phyloP scores from a whole-genome alignment of 441 rosid genomes.

The Capsella rubella region DNA sequence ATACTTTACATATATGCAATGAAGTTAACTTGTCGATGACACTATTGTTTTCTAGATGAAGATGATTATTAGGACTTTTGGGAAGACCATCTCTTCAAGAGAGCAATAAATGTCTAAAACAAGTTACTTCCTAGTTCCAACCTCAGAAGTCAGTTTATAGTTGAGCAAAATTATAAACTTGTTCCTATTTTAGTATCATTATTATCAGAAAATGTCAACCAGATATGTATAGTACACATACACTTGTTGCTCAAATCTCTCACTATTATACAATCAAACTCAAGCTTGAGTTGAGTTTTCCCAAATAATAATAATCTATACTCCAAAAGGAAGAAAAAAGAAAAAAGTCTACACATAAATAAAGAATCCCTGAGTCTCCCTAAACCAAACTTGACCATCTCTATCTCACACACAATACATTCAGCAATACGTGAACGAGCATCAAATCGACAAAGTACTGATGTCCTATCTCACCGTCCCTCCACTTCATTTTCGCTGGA shows the following conservation, averaged over 20 bases:
- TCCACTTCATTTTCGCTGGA: conserved; percentile 84
- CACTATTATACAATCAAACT: conserved; percentile 23
- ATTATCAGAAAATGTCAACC: conserved; percentile 14
- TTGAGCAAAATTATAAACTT: neutral
- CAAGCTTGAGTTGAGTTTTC: conserved; percentile 22
- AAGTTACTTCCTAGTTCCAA: neutral
- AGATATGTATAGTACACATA: conserved; percentile 12
- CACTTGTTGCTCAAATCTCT: conserved; percentile 20
- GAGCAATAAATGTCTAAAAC: neutral
- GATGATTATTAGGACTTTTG: neutral
- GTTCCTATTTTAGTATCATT: neutral
- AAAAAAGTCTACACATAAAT: conserved; percentile 26
- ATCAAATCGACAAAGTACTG: conserved; percentile 96
- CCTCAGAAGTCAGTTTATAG: neutral
- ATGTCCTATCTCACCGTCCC: conserved; percentile 94
- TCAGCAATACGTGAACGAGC: conserved; percentile 86
- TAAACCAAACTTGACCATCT: conserved; percentile 15
- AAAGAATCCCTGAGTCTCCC: conserved; percentile 38
- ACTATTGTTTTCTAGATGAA: neutral
- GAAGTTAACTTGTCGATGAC: neutral
- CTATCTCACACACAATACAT: conserved; percentile 65
- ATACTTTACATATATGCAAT: neutral
- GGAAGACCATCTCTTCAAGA: neutral
- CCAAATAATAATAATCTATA: conserved; percentile 36
- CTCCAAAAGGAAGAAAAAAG: neutral